These are phyloP conservation scores for Saccharomyces hybrid DNA, from an alignment of 1,139 yeast genomes.

Conservation along the genomic window DNA sequence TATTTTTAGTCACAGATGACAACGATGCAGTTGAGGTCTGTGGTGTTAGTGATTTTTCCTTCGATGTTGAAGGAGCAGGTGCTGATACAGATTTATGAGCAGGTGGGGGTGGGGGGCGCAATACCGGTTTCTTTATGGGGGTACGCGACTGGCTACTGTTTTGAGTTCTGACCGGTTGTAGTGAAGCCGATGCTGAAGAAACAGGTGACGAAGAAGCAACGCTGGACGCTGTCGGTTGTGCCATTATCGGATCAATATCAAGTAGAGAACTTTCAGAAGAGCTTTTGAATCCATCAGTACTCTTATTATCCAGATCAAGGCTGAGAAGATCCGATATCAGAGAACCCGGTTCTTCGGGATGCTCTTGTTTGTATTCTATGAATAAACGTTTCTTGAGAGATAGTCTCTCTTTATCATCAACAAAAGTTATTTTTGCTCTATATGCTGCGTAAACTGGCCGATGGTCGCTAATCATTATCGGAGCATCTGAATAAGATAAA, in stretches of 20 bases:
- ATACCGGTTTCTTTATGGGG: slow-evolving; percentile 12
- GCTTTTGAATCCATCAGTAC: slow-evolving; percentile 18
- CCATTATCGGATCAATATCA: background rate
- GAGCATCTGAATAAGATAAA: slow-evolving; percentile 50
- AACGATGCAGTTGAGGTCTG: background rate
- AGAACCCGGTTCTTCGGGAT: slow-evolving; percentile 19
- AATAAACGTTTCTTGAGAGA: slow-evolving; percentile 45
- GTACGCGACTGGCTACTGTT: slow-evolving; percentile 4
- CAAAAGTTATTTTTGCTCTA: slow-evolving; percentile 50
- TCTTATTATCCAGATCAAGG: slow-evolving; percentile 8
- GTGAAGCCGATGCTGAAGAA: slow-evolving; percentile 6
- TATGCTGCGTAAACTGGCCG: slow-evolving; percentile 83
- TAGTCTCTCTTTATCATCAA: slow-evolving; percentile 50
- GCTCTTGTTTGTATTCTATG: slow-evolving; percentile 37
- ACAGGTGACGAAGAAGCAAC: slow-evolving; percentile 2
- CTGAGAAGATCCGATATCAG: background rate
- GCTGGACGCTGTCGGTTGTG: background rate
- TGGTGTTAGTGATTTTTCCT: background rate
- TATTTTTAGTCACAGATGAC: background rate
- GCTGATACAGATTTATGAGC: slow-evolving; percentile 9
- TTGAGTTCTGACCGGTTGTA: slow-evolving; percentile 11
- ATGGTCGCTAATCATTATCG: slow-evolving; percentile 70
- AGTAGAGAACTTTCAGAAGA: slow-evolving; percentile 1
- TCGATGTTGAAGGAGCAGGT: background rate
- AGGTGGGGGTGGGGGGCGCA: slow-evolving; percentile 30